Conservation (phyloP, 2,329 filamentous ascomycete species). For the Salinomyces thailandicus region DNA sequence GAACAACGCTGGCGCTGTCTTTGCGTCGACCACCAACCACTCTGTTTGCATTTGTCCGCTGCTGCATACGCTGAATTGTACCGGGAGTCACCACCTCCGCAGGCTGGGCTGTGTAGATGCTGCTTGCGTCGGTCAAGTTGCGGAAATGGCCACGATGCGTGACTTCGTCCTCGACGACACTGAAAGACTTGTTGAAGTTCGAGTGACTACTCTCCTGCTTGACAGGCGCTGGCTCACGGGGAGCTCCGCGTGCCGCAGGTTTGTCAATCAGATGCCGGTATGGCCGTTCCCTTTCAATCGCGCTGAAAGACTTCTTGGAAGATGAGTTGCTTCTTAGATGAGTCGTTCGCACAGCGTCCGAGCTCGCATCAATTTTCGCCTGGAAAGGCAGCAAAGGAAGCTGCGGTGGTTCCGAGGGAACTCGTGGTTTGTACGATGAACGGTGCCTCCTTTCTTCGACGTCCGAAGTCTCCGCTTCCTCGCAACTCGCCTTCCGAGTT, state of each 20-base stretch:
- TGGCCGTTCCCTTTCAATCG: neutral
- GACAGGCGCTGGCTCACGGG: neutral
- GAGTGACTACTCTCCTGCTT: neutral
- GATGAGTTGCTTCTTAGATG: neutral
- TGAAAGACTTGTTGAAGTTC: slow-evolving; percentile 12
- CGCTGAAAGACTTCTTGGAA: neutral
- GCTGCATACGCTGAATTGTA: neutral
- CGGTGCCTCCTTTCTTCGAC: too few species aligned
- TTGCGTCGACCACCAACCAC: slow-evolving; percentile 2
- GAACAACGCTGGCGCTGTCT: slow-evolving; percentile 6
- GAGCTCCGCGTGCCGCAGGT: neutral
- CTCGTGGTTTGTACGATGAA: neutral
- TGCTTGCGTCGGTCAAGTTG: slow-evolving; percentile 8
- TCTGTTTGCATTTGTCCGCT: neutral
- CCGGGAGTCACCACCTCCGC: neutral
- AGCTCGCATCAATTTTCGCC: too few species aligned
- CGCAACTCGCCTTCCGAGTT: neutral
- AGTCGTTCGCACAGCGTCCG: too few species aligned
- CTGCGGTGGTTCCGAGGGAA: neutral
- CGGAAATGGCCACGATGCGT: slow-evolving; percentile 9
- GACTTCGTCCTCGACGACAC: slow-evolving; percentile 12
- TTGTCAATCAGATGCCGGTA: neutral
- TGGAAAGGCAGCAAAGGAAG: slow-evolving; percentile 1
- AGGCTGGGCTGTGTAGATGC: slow-evolving; percentile 8
- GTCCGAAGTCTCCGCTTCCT: neutral